Percentiles rank a stretch among this genome's conserved stretches.
These are phyloP conservation scores for Trametes polyzona DNA, from an alignment of 1,284 basidiomycete species.

Conservation along the genomic window DNA sequence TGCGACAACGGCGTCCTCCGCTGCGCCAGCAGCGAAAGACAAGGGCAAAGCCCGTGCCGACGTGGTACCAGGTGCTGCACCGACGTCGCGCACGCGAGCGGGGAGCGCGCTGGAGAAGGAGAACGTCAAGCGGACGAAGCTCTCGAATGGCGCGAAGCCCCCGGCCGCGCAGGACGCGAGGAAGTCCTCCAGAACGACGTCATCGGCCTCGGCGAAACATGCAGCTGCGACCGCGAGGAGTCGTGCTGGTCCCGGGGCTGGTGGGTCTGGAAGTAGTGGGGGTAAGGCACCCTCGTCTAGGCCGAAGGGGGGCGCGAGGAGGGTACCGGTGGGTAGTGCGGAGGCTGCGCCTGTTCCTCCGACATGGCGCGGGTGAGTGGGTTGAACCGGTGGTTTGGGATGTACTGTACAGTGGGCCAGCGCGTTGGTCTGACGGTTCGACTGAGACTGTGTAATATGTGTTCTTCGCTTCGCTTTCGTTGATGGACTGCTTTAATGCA, in stretches of 20 bases:
- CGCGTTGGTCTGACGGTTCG: too few species aligned
- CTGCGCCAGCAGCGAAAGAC: conserved; percentile 39
- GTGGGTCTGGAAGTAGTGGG: background rate
- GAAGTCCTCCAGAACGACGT: background rate
- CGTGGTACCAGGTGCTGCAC: conserved; percentile 11
- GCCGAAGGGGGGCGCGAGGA: conserved; percentile 49
- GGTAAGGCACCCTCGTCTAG: conserved; percentile 13
- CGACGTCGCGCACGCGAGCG: conserved; percentile 17
- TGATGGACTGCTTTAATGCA: too few species aligned
- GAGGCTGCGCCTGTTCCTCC: conserved; percentile 53
- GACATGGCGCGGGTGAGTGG: conserved; percentile 37
- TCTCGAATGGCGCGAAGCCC: conserved; percentile 5
- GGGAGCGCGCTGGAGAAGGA: conserved; percentile 31
- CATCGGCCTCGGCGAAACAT: conserved; percentile 4
- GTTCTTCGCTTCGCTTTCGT: too few species aligned
- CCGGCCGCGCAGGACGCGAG: conserved; percentile 1
- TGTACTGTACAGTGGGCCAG: too few species aligned
- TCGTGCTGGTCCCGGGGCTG: background rate
- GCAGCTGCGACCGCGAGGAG: background rate
- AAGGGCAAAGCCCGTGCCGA: conserved; percentile 39
- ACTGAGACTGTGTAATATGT: too few species aligned
- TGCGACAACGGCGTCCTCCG: too few species aligned
- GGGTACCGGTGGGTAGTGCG: conserved; percentile 60
- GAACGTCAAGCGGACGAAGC: conserved; percentile 31
- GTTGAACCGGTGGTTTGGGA: too few species aligned